Evolutionary conservation across 2,329 filamentous ascomycete species (phyloP).

Genomic region (Hymenoscyphus repandus): DNA sequence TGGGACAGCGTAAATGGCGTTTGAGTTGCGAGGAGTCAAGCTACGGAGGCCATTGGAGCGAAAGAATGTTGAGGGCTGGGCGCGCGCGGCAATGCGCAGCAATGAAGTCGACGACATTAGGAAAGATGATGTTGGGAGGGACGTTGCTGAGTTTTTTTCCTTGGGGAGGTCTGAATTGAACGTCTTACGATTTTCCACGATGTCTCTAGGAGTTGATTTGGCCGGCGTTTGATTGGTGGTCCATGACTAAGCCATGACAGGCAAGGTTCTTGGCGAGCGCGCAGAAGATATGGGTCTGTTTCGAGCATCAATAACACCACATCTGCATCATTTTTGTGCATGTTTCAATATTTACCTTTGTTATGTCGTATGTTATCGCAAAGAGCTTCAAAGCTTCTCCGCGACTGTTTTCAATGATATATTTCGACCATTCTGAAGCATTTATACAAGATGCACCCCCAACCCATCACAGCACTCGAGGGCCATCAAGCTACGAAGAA

Average conservation of each 20-base stretch:
- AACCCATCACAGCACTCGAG: no score
- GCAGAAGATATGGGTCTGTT: neutral
- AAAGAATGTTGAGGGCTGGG: slow-evolving; percentile 53
- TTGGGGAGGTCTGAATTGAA: neutral
- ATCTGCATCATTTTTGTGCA: no score
- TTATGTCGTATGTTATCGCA: no score
- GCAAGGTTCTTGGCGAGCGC: neutral
- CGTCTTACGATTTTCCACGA: slow-evolving; percentile 9
- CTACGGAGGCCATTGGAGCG: slow-evolving; percentile 57
- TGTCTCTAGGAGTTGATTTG: neutral
- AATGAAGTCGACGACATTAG: slow-evolving; percentile 63
- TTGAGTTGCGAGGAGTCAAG: slow-evolving; percentile 51
- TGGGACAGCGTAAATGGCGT: slow-evolving; percentile 46
- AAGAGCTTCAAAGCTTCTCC: neutral
- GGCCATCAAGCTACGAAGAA: no score
- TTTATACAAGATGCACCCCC: no score
- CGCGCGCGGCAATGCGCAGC: slow-evolving; percentile 67
- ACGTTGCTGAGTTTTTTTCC: slow-evolving; percentile 8
- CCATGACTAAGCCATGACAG: neutral
- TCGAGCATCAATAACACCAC: no score
- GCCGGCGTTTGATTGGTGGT: neutral
- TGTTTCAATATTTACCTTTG: no score
- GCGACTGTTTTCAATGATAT: neutral
- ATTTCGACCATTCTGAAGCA: no score
- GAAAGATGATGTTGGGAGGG: slow-evolving; percentile 24